Conservation (phyloP, 2,329 filamentous ascomycete genomes). For the Penicillium sp. region DNA sequence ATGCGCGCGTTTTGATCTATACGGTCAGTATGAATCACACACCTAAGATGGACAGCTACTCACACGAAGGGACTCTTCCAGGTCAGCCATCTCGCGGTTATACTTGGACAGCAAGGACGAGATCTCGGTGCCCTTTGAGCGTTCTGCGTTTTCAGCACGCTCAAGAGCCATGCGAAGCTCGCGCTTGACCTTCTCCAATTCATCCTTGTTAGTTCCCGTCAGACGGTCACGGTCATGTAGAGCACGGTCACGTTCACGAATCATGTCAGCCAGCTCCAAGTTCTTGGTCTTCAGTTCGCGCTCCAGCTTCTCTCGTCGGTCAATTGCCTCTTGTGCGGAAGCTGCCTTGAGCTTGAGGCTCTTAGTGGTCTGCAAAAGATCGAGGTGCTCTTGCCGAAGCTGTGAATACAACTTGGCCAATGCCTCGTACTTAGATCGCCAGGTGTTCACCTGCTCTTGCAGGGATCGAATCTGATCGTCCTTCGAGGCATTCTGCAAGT, state of each 20-base stretch:
- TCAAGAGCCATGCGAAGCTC: conserved; percentile 91
- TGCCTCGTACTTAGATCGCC: conserved; percentile 95
- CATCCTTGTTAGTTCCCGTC: conserved; percentile 84
- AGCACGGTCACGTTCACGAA: conserved; percentile 89
- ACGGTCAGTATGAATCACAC: conserved; percentile 9
- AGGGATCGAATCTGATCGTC: conserved; percentile 91
- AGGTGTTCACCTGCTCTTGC: conserved; percentile 96
- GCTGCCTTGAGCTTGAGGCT: conserved; percentile 92
- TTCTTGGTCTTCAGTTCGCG: conserved; percentile 99
- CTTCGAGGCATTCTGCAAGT: conserved; percentile 81
- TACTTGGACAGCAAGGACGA: conserved; percentile 94
- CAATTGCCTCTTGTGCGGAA: conserved; percentile 94
- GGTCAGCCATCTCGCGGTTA: conserved; percentile 93
- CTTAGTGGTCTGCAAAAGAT: conserved; percentile 95
- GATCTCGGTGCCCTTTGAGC: conserved; percentile 89
- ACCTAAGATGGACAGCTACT: conserved; percentile 11
- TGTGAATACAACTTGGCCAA: conserved; percentile 97
- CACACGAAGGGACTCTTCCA: conserved; percentile 79
- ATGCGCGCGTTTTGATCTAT: conserved; percentile 78
- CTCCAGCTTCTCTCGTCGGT: conserved; percentile 89
- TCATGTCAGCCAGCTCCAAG: conserved; percentile 97
- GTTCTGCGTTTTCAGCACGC: conserved; percentile 85
- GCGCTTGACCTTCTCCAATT: conserved; percentile 89
- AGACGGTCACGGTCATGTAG: conserved; percentile 87
- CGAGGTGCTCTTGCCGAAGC: conserved; percentile 88